Evolutionary conservation across 306 rosid species (phyloP).

Genomic region (Crataegus laevigata): DNA sequence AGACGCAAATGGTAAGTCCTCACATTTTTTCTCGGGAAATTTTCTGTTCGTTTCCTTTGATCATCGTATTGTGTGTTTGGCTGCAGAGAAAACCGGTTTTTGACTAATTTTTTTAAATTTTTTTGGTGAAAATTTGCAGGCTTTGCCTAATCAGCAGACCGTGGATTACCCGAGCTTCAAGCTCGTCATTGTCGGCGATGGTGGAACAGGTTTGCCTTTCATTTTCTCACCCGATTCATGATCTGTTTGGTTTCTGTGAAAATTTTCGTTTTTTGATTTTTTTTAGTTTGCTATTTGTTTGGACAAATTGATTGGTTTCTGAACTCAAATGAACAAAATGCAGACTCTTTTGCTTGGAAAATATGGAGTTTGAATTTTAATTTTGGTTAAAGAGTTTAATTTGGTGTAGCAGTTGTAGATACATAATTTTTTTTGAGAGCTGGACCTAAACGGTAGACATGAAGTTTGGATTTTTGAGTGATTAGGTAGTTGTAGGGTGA

Average conservation of each 20-base stretch:
- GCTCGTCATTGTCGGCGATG: constrained; percentile 82
- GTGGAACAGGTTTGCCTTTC: constrained; percentile 53
- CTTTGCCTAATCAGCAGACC: constrained; percentile 72
- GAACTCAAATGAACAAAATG: background rate
- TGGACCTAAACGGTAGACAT: background rate
- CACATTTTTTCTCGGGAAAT: background rate
- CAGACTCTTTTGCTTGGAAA: background rate
- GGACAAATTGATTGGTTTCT: background rate
- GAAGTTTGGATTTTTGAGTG: background rate
- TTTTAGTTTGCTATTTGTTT: background rate
- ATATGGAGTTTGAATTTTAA: background rate
- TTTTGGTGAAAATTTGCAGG: constrained; percentile 20
- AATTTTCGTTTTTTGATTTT: background rate
- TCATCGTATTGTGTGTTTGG: background rate
- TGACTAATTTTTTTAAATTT: background rate
- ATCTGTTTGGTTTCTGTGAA: background rate
- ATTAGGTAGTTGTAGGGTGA: background rate
- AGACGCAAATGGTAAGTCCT: constrained; percentile 17
- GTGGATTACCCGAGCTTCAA: constrained; percentile 78
- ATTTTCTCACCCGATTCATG: background rate
- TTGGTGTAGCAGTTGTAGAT: background rate
- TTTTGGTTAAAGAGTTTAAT: background rate
- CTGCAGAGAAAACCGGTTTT: background rate
- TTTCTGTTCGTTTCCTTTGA: background rate
- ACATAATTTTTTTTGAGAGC: too few species aligned